Base-by-base conservation (phyloP, 805 yeast species). In the Candida glaebosa region DNA sequence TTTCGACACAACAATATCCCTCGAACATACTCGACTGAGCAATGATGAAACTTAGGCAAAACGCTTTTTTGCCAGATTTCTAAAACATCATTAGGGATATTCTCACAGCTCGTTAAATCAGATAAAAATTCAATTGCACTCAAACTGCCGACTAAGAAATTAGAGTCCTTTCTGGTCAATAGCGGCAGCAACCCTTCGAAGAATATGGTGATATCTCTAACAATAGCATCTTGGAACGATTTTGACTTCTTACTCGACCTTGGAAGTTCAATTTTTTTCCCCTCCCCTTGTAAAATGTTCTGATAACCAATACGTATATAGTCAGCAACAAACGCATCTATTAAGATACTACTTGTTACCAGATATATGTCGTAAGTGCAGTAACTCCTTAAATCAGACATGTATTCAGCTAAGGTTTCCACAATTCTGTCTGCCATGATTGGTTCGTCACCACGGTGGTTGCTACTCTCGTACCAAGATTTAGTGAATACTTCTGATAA, bases 391-490 rank as follows among this genome's bases (percentile, higher is more conserved):
- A 84, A 73, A 43, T 87, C 96, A 15, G 69, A 71, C 59, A 84
- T 66, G 59, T 84, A 87, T 53, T 87, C 96, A 30, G 67, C 73
- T n/a, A 86, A 67, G 0, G 96, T 87, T 49, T 82, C 88, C 2
- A 78, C 73, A 22, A 85, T 78, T 46, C 77, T 81, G 45, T 76
- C 75, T 1, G 84, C 78, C 58, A 76, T 75, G 26, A 66, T 69
- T 12, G 54, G 55, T 36, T 62, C 68, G 36, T 63, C 67, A n/a
- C 51, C 57, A 14, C 35, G 33, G 3, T 24, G 24, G 14, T 46
- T 52, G 3, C 57, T 58, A 15, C 80, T 81, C 31, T 76, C 77
- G 52, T 83, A 79, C 96, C 96, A 88, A 15, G 67, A 56, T 42
- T 81, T 81, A 35, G 84, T 72, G 58, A 87, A 86, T 2, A 87